Evolutionary conservation across 2,329 filamentous ascomycete species (phyloP).

Genomic region (Calonectria pseudoturangicola): DNA sequence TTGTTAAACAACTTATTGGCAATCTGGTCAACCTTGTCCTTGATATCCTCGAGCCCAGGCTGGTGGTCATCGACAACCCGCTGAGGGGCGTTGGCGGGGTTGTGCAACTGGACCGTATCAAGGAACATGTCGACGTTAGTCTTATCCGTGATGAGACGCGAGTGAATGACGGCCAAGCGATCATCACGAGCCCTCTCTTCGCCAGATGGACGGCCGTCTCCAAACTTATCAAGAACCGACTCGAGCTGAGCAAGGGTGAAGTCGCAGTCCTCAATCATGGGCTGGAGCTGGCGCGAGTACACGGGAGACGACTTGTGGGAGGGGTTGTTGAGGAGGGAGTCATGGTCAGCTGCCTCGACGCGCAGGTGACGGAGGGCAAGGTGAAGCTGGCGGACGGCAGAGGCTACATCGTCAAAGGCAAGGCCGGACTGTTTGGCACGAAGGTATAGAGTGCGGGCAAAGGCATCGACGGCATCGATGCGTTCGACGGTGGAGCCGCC

Average conservation of each 20-base stretch:
- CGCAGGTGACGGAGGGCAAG: conserved; percentile 75
- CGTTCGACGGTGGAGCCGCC: conserved; percentile 61
- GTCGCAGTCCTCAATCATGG: conserved; percentile 73
- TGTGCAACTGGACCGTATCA: conserved; percentile 73
- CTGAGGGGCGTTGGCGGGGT: conserved; percentile 63
- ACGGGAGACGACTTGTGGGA: conserved; percentile 59
- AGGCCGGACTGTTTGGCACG: conserved; percentile 68
- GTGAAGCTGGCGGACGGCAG: conserved; percentile 72
- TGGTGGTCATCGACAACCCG: conserved; percentile 60
- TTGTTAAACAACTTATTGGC: conserved; percentile 70
- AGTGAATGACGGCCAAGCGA: conserved; percentile 64
- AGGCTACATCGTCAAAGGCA: conserved; percentile 70
- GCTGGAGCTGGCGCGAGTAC: conserved; percentile 69
- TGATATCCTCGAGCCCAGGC: conserved; percentile 71
- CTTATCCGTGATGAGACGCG: conserved; percentile 71
- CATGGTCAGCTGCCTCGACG: conserved; percentile 73
- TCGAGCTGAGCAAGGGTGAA: conserved; percentile 74
- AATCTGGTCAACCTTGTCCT: conserved; percentile 76
- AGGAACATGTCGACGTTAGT: conserved; percentile 73
- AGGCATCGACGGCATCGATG: conserved; percentile 74
- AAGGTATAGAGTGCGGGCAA: conserved; percentile 73
- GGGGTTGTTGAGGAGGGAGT: conserved; percentile 70
- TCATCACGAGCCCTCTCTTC: conserved; percentile 60
- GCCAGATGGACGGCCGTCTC: conserved; percentile 51
- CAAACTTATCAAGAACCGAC: conserved; percentile 70